Evolutionary conservation across 257 asterid genomes (phyloP), one percentile per base, ranked within the genome.

Genomic region (Perilla frutescens): DNA sequence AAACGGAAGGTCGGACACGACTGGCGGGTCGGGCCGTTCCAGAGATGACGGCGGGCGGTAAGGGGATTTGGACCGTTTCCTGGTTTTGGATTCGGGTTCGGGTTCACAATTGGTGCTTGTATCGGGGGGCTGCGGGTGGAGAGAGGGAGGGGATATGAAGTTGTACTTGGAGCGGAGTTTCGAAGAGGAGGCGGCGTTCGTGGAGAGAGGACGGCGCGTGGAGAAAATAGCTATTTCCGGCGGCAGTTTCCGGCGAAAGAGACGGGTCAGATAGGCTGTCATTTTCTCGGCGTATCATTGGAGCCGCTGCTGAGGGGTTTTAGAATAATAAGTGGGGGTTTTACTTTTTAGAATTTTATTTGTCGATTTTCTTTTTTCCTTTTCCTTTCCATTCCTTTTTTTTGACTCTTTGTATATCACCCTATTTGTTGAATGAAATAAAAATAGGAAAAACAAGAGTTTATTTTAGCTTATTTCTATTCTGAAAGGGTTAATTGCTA

Each of bases 31-130:
- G 36, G 86, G 39, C 36, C 85, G 81, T 36, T 86, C 89, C 3
- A 93, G 87, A 10, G 98, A 91, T 8, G 98, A 93, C 6, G 96
- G 97, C 6, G 98, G 97, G 8, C 96, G 93, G 79, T 86, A 91
- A 6, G 88, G 86, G 56, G 93, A 81, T 75, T 90, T 88, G 56
- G 86, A 56, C 9, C 64, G 80, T 64, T 81, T 84, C 68, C 54
- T 78, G 77, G 60, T 15, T 66, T 47, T 54, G 36, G 64, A 40
- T 15, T 69, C 63, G 72, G 78, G 79, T 48, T 62, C 70, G 4
- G 84, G 48, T 34, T 20, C 74, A 14, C 26, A 36, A 20, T n/a
- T 58, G 47, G 88, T 71, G 69, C 3, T 62, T 15, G 75, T 77
- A 47, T 70, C 26, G 40, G 80, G 80, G 82, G 83, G 60, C 58